Evolutionary conservation across 2,329 filamentous ascomycete species (phyloP), one percentile per base, ranked within the genome.

Genomic region (Fusarium redolens): DNA sequence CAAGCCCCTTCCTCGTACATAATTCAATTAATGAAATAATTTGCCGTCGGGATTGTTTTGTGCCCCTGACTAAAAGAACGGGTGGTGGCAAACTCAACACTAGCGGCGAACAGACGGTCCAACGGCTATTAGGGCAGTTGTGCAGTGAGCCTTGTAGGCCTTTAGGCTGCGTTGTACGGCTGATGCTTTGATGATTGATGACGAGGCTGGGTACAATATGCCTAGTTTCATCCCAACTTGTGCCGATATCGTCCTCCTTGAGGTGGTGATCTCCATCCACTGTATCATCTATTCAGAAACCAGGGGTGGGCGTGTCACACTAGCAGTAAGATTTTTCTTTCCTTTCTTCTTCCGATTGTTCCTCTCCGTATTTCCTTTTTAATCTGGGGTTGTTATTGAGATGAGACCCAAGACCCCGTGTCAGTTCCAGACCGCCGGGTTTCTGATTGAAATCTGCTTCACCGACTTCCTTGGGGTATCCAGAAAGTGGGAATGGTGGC

Each of bases 61-160:
- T 75, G 70, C 75, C 75, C 75, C 75, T 77, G 75, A 77, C 74
- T 77, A 73, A 60, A 73, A 31, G 35, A 59, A 57, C 75, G 73
- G 65, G 71, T 75, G 75, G 75, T 77, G 74, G 73, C 73, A 73
- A 74, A 70, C 65, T 75, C 69, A 41, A 68, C 52, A 58, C 74
- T 77, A 77, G 70, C 74, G 72, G 75, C 50, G 65, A 59, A 67
- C 65, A 69, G 61, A 38, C 68, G 47, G 68, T 62, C 65, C 61
- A 77, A 76, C 75, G 74, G 75, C 51, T 44, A 50, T 75, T 76
- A 75, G 70, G 62, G 59, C 57, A 56, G 37, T 28, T 13, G 22
- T n/a, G 6, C 55, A 30, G 40, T 35, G 41, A 50, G 55, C 31
- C 55, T 57, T 28, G 54, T 31, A 20, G 41, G 50, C 50, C 33